Evolutionary conservation across 768 basidiomycete species (phyloP).

Genomic region (Suillus tomentosus): DNA sequence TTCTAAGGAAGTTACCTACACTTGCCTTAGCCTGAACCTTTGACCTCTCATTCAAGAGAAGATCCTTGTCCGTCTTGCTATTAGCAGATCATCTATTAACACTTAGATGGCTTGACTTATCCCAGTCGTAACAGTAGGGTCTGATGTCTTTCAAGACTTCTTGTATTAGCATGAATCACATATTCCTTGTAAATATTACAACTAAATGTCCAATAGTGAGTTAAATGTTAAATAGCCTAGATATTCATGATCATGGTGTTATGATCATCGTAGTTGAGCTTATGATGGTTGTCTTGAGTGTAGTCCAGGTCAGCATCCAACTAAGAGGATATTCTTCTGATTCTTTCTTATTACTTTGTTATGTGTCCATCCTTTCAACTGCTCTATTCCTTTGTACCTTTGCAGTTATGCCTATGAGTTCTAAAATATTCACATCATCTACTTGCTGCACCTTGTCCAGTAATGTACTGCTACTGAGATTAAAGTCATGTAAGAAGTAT

Average conservation of each 20-base stretch:
- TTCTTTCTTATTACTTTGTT: neutral
- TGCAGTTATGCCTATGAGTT: neutral
- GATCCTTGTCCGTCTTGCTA: too few species aligned
- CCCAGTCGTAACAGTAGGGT: too few species aligned
- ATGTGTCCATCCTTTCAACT: neutral
- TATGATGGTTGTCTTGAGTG: conserved; percentile 7
- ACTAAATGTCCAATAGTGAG: too few species aligned
- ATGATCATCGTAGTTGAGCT: conserved; percentile 11
- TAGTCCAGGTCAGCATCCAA: conserved; percentile 4
- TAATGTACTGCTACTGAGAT: neutral
- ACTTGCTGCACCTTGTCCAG: neutral
- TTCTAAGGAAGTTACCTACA: too few species aligned
- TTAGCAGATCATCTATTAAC: too few species aligned
- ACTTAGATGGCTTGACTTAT: too few species aligned
- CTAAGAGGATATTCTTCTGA: neutral
- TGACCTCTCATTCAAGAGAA: too few species aligned
- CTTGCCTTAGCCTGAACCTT: too few species aligned
- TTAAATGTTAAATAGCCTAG: too few species aligned
- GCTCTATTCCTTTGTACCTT: neutral
- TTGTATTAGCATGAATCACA: too few species aligned
- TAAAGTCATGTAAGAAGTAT: conserved; percentile 8
- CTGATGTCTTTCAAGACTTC: too few species aligned
- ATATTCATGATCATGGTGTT: neutral
- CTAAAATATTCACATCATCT: neutral
- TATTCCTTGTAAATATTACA: too few species aligned